Evolutionary conservation across 441 rosid species (phyloP), one percentile per base, ranked within the genome.

Genomic region (Biscutella laevigata): DNA sequence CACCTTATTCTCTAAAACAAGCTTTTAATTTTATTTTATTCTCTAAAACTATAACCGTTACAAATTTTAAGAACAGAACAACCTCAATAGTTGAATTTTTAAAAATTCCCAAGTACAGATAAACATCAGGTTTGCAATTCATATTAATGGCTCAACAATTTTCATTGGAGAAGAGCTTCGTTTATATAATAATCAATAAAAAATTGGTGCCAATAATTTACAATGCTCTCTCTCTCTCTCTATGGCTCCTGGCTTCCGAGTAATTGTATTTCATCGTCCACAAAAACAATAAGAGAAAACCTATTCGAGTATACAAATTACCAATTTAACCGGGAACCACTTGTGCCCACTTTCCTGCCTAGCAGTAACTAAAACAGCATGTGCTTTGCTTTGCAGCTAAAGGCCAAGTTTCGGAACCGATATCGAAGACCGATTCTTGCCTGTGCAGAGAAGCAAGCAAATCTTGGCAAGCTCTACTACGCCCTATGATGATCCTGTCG

Each of bases 361-460:
- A 61, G 13, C 20, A 52, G 32, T 37, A 46, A 39, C 57, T 46
- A 46, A 55, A 57, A n/a, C 53, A 49, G 63, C 59, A 45, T 41
- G 34, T 39, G 63, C 69, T 49, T 63, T 38, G 68, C 61, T 55
- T 57, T 24, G 53, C 62, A 56, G n/a, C n/a, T n/a, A n/a, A 54
- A 39, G 15, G 44, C 58, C 57, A 56, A 26, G 69, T 48, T 55
- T 46, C 62, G 53, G 54, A 55, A 55, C 48, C 56, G 37, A 9
- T 46, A 32, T 7, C 17, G 56, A 54, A 46, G 42, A 53, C 40
- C 22, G 20, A 16, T 41, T 48, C 58, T 17, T 42, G 69, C 39
- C 53, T 48, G 58, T 47, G 33, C 40, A 54, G 39, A 57, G 38
- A 50, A 41, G 57, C 47, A 51, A 24, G 49, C 11, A 43, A 42